phyloP scores from a whole-genome alignment of 805 yeast species.

The Candida wancherniae region DNA sequence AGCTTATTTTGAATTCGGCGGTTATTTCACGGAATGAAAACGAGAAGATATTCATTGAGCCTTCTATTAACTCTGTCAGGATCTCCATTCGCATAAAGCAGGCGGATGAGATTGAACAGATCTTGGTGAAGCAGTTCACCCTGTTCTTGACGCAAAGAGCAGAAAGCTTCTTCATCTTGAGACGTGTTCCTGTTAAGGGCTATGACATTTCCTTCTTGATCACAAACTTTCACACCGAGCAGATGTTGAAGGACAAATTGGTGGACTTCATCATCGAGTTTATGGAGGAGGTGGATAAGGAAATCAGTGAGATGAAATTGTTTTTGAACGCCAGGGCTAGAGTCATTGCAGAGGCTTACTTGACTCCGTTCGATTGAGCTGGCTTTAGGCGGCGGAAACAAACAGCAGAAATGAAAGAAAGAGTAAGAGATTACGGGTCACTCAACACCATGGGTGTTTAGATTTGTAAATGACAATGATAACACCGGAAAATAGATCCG shows the following conservation, averaged over 20 bases:
- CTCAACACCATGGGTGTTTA: too few species aligned
- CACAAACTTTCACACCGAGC: slow-evolving; percentile 92
- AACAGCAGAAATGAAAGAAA: too few species aligned
- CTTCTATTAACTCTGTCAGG: slow-evolving; percentile 88
- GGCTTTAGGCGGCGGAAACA: neutral
- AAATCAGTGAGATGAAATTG: slow-evolving; percentile 96
- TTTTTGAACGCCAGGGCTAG: slow-evolving; percentile 96
- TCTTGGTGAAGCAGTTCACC: slow-evolving; percentile 90
- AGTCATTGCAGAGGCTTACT: slow-evolving; percentile 93
- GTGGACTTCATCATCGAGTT: slow-evolving; percentile 97
- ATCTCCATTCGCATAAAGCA: slow-evolving; percentile 91
- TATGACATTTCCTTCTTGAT: slow-evolving; percentile 91
- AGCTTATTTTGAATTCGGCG: slow-evolving; percentile 83
- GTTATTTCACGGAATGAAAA: slow-evolving; percentile 88
- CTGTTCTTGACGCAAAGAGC: slow-evolving; percentile 93
- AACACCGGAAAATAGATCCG: too few species aligned
- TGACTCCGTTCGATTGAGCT: slow-evolving; percentile 74
- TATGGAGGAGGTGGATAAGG: slow-evolving; percentile 99
- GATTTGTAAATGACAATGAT: too few species aligned
- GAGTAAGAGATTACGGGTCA: too few species aligned
- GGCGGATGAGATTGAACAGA: slow-evolving; percentile 94
- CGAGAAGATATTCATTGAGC: slow-evolving; percentile 88
- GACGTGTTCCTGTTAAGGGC: slow-evolving; percentile 86
- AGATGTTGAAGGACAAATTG: slow-evolving; percentile 89
- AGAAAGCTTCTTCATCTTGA: slow-evolving; percentile 84